Conservation (phyloP, 495 filamentous ascomycete species). For the Hypomontagnella monticulosa region DNA sequence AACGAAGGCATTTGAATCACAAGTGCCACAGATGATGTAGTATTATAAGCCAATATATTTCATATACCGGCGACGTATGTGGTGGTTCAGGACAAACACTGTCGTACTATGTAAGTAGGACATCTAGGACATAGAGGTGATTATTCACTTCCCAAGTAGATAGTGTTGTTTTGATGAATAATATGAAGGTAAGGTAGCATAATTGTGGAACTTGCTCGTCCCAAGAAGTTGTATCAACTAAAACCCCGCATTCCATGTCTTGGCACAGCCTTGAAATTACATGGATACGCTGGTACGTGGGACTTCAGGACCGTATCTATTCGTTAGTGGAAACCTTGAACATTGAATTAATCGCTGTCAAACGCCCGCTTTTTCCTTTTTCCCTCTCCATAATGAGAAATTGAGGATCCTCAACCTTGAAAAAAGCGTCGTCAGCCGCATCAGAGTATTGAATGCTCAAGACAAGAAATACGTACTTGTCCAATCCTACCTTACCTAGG, state of each 20-base stretch:
- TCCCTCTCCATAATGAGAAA: constrained; percentile 15
- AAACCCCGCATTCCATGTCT: constrained; percentile 41
- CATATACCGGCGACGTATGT: too few species aligned
- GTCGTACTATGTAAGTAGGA: too few species aligned
- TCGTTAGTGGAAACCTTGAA: too few species aligned
- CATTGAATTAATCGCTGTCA: constrained; percentile 17
- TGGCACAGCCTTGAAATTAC: constrained; percentile 14
- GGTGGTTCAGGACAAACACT: too few species aligned
- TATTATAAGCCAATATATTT: too few species aligned
- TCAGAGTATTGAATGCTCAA: constrained; percentile 18
- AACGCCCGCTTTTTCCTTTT: constrained; percentile 13
- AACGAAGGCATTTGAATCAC: too few species aligned
- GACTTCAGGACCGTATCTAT: not conserved
- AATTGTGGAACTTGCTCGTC: not conserved
- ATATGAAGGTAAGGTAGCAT: not conserved
- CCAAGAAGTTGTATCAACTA: constrained; percentile 21
- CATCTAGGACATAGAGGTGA: not conserved
- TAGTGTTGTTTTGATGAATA: not conserved
- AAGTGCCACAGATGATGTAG: too few species aligned
- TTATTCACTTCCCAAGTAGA: not conserved
- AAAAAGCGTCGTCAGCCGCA: constrained; percentile 36
- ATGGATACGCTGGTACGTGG: not conserved
- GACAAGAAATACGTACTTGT: not conserved
- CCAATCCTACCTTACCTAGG: constrained; percentile 11
- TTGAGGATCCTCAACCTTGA: constrained; percentile 22